Percentiles rank a stretch among this genome's conserved stretches.
phyloP scores from a whole-genome alignment of 208 protist species.

The Trypanosoma platydactyli region DNA sequence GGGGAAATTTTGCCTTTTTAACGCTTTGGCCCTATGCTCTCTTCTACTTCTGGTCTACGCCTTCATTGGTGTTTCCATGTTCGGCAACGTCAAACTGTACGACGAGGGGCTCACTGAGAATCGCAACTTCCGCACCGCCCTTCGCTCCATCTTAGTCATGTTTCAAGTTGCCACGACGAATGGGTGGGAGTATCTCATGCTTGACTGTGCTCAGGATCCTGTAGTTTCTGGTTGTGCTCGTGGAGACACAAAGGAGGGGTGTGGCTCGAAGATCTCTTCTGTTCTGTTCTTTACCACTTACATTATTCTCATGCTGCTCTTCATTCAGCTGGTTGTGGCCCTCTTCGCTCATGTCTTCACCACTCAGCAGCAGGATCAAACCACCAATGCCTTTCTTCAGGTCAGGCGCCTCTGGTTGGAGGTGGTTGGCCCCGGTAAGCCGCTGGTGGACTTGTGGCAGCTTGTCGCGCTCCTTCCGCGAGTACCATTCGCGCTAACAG shows the following conservation, averaged over 20 bases:
- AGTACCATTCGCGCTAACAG: not conserved
- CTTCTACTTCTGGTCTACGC: slow-evolving; percentile 50
- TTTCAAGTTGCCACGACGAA: slow-evolving; percentile 55
- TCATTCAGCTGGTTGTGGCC: slow-evolving; percentile 30
- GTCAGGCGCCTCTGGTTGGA: slow-evolving; percentile 32
- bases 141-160: slow-evolving; percentile 49
- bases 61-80: slow-evolving; percentile 45
- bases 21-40: slow-evolving; percentile 33
- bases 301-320: slow-evolving; percentile 23
- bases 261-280: slow-evolving; percentile 13
- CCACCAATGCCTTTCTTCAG: slow-evolving; percentile 30
- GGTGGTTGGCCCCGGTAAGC: slow-evolving; percentile 14
- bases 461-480: not conserved
- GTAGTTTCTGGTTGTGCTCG: not conserved
- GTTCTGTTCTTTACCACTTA: slow-evolving; percentile 27
- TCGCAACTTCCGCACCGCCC: slow-evolving; percentile 61
- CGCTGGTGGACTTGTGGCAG: not conserved
- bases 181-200: slow-evolving; percentile 40
- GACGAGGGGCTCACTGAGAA: slow-evolving; percentile 37
- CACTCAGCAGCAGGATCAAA: slow-evolving; percentile 22
- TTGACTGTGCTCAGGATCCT: slow-evolving; percentile 24
- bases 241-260: not conserved
- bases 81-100: slow-evolving; percentile 39
- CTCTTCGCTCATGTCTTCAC: slow-evolving; percentile 30
- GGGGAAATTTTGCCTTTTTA: slow-evolving; percentile 22